Evolutionary conservation across 1,139 yeast species (phyloP), one percentile per base, ranked within the genome.

Genomic region (Candida sp.): DNA sequence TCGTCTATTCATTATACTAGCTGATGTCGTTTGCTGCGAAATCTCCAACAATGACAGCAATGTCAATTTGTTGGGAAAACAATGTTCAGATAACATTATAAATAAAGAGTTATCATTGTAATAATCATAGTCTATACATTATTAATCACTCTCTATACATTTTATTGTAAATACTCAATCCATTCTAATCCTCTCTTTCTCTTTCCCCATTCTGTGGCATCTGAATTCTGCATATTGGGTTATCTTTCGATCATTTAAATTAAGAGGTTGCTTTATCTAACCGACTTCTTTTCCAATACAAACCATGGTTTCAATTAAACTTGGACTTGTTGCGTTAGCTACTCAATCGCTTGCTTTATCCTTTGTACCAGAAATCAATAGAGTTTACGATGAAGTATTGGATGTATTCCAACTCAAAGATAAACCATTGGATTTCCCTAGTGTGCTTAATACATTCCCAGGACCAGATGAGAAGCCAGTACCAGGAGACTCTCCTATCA

Each of bases 401-500:
- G 46, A 52, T 11, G 58, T 53, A 3, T 56, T 61, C 41, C 49
- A 53, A 27, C 22, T 30, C 8, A 25, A 25, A 12, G 27, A 27
- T 12, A 8, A 35, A 19, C n/a, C 11, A n/a, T 12, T 27, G n/a
- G 11, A 21, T 6, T 29, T 36, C 21, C 32, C 39, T 5, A 19
- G 23, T 27, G 19, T 37, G 4, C 21, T 37, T 15, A 37, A 27
- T n/a, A 22, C 23, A 4, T 37, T 37, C 38, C 39, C 65, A 5
- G 53, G 50, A 23, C 49, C 49, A 29, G 70, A 68, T 49, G 77
- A 75, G 43, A 79, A 76, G 54, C 95, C 95, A 5, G 82, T 93
- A 29, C 96, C 97, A 1, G 99, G 99, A 5, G 88, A 81, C 52
- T 86, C 97, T 0, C 97, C 98, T 6, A 74, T 93, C 39, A 69